A percentile compares a stretch with the other conserved stretches of the same genome.
phyloP scores from a whole-genome alignment of 1,139 yeast species.

The Yamadazyma sp. region DNA sequence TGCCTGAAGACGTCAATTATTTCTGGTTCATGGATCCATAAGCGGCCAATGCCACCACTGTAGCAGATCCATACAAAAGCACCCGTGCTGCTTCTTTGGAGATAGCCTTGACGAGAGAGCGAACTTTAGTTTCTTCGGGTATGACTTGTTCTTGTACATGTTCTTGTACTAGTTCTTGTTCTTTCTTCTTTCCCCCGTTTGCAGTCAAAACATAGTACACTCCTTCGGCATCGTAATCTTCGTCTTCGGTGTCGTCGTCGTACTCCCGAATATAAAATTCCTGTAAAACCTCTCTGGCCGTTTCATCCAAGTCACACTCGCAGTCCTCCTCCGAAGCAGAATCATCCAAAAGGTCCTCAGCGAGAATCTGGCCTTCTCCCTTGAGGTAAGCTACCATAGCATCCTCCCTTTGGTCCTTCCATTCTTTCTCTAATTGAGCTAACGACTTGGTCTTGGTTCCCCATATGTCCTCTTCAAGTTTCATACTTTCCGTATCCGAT shows the following conservation, averaged over 20 bases:
- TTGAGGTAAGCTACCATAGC: conserved; percentile 6
- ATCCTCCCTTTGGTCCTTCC: conserved; percentile 6
- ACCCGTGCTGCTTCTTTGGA: conserved; percentile 37
- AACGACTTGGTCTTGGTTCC: too few relatives aligned
- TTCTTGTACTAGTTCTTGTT: too few relatives aligned
- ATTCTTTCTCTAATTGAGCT: conserved; percentile 4
- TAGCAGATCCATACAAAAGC: conserved; percentile 31
- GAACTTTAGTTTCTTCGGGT: neutral
- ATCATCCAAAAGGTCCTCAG: conserved; percentile 1
- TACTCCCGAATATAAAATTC: conserved; percentile 2
- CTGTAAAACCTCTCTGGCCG: neutral
- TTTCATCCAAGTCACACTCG: neutral
- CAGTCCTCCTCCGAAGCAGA: neutral
- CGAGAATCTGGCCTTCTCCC: neutral
- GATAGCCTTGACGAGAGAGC: conserved; percentile 1
- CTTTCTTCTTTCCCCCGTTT: too few relatives aligned
- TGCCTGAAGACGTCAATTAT: neutral
- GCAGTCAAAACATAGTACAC: conserved; percentile 8
- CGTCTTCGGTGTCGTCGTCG: conserved; percentile 9
- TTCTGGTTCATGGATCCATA: conserved; percentile 26
- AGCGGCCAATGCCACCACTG: conserved; percentile 39
- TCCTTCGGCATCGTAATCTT: conserved; percentile 8
- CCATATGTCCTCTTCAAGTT: neutral
- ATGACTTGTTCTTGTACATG: too few relatives aligned
- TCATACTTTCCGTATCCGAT: neutral